These are phyloP conservation scores for Yarrowia sp. DNA, from an alignment of 805 yeast species.

Conservation along the genomic window DNA sequence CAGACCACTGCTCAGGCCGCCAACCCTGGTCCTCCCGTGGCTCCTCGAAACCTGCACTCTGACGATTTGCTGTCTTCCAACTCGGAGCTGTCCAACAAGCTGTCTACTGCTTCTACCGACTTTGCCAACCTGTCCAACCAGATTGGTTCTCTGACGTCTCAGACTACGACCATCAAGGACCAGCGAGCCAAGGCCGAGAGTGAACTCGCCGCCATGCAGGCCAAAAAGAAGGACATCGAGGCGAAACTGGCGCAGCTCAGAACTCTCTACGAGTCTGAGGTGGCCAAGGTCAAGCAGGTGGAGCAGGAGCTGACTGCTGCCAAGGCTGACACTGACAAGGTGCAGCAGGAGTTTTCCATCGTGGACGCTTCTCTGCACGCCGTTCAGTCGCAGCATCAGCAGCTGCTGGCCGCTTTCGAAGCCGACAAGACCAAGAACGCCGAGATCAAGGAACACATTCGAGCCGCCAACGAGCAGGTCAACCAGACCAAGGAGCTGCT, in stretches of 20 bases:
- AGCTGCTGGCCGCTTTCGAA: slow-evolving; percentile 58
- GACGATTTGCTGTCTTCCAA: slow-evolving; percentile 52
- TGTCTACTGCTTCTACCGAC: slow-evolving; percentile 78
- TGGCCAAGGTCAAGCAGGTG: slow-evolving; percentile 67
- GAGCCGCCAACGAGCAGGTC: slow-evolving; percentile 63
- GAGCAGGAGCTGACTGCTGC: slow-evolving; percentile 61
- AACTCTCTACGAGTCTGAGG: slow-evolving; percentile 73
- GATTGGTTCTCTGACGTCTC: slow-evolving; percentile 71
- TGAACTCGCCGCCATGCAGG: slow-evolving; percentile 67
- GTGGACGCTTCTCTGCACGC: slow-evolving; percentile 78
- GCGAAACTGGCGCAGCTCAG: slow-evolving; percentile 65
- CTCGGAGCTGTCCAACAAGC: slow-evolving; percentile 59
- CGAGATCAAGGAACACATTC: slow-evolving; percentile 64
- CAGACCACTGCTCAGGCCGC: slow-evolving; percentile 33
- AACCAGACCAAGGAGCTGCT: slow-evolving; percentile 57
- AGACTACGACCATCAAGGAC: slow-evolving; percentile 66
- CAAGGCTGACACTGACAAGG: slow-evolving; percentile 62
- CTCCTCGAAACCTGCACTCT: slow-evolving; percentile 27
- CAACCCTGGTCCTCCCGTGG: slow-evolving; percentile 32
- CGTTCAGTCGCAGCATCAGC: slow-evolving; percentile 61
- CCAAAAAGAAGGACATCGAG: slow-evolving; percentile 68
- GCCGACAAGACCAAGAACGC: slow-evolving; percentile 67
- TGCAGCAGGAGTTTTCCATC: slow-evolving; percentile 69
- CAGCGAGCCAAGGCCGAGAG: slow-evolving; percentile 72
- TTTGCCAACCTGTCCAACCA: slow-evolving; percentile 85